These are phyloP conservation scores for Myxozyma vanderwaltii DNA, from an alignment of 805 yeast species.

Conservation along the genomic window DNA sequence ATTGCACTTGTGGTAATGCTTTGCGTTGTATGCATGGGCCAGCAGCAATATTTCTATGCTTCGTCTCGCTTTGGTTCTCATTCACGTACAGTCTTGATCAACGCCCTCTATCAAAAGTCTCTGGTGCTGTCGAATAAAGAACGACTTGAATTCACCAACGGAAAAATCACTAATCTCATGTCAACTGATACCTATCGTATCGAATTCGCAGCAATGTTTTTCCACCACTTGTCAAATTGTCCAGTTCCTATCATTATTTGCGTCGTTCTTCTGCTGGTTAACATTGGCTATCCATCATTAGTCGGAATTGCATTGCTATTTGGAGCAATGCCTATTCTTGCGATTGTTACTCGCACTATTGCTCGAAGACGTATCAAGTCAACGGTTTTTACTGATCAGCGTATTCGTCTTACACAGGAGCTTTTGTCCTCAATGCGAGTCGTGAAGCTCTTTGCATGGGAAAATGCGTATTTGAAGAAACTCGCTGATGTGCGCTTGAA, in stretches of 20 bases:
- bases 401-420: conserved; percentile 78
- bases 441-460: conserved; percentile 92
- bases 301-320: conserved; percentile 63
- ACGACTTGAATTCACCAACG: conserved; percentile 61
- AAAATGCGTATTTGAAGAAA: conserved; percentile 65
- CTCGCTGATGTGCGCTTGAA: conserved; percentile 57
- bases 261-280: conserved; percentile 62
- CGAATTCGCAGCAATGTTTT: conserved; percentile 72
- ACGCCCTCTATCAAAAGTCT: conserved; percentile 69
- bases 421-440: conserved; percentile 74
- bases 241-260: conserved; percentile 66
- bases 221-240: conserved; percentile 63
- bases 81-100: conserved; percentile 68
- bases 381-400: conserved; percentile 66
- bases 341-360: conserved; percentile 53
- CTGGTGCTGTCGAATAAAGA: conserved; percentile 61
- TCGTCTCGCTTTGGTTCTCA: conserved; percentile 70
- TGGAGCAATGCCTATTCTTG: conserved; percentile 46
- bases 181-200: conserved; percentile 82
- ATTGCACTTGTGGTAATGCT: conserved; percentile 66
- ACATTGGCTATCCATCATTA: conserved; percentile 72
- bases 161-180: conserved; percentile 73
- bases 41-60: conserved; percentile 66
- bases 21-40: conserved; percentile 49
- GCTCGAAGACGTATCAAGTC: conserved; percentile 60